phyloP scores from a whole-genome alignment of 345 rosid genomes.

The Eucalyptus tenuipes region DNA sequence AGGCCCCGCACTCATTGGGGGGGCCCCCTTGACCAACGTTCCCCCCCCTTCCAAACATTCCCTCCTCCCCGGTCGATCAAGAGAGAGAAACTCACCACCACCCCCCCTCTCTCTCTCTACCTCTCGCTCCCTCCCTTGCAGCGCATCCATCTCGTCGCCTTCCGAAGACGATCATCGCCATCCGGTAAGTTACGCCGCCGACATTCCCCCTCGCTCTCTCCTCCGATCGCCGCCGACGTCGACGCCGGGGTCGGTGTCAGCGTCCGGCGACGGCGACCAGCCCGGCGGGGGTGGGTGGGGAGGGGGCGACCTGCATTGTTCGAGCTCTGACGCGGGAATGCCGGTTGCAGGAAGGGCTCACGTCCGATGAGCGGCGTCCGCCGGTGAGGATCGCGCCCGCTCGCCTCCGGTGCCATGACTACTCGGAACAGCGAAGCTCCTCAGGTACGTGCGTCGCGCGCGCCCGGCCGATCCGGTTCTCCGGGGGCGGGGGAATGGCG shows the following conservation, averaged over 20 bases:
- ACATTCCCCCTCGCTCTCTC: not conserved
- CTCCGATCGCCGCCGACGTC: not conserved
- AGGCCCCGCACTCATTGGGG: not conserved
- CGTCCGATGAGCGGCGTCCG: not conserved
- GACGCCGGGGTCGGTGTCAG: not conserved
- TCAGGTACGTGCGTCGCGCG: constrained; percentile 7
- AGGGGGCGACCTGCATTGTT: not conserved
- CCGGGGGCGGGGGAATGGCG: not conserved
- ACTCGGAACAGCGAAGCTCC: constrained; percentile 32
- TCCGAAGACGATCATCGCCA: not conserved
- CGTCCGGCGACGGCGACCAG: not conserved
- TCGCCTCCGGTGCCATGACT: constrained; percentile 16
- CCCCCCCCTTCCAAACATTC: not conserved
- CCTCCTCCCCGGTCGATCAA: not conserved
- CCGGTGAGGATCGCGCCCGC: not conserved
- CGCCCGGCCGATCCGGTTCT: not conserved
- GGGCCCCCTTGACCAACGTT: not conserved
- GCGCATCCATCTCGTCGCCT: not conserved
- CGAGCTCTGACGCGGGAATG: not conserved
- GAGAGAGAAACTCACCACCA: not conserved
- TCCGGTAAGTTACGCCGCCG: not conserved
- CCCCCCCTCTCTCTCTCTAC: not conserved
- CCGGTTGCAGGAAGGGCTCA: not conserved
- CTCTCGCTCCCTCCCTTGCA: not conserved
- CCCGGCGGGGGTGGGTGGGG: not conserved